These are phyloP conservation scores for Aspergillus hortae DNA, from an alignment of 2,329 filamentous ascomycete genomes.

Conservation along the genomic window DNA sequence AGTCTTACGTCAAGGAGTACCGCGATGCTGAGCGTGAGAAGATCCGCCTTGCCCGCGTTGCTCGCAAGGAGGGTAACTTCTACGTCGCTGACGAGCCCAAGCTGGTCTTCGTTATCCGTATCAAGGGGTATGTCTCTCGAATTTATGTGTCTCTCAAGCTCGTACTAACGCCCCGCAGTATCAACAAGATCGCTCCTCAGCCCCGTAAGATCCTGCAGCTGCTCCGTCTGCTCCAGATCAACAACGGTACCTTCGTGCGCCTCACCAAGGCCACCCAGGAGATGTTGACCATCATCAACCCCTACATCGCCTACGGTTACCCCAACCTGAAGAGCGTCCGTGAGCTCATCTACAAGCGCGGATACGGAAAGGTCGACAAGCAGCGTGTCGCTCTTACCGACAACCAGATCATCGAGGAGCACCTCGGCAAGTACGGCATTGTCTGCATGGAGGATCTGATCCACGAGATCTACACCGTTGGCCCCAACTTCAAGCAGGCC, in stretches of 20 bases:
- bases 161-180: conserved; percentile 54
- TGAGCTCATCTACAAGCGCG: conserved; percentile 99
- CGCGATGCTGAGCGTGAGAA: conserved; percentile 97
- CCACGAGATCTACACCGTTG: conserved; percentile 98
- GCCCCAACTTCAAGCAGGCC: conserved; percentile 99
- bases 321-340: conserved; percentile 99
- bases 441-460: conserved; percentile 99
- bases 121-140: conserved; percentile 72
- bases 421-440: conserved; percentile 96
- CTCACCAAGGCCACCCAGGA: conserved; percentile 96
- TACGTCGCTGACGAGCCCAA: conserved; percentile 93
- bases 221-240: conserved; percentile 99
- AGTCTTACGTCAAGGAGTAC: conserved; percentile 99
- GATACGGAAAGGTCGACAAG: conserved; percentile 98
- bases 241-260: conserved; percentile 98
- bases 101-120: conserved; percentile 96
- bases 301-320: conserved; percentile 98
- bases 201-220: conserved; percentile 99
- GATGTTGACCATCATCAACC: conserved; percentile 98
- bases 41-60: conserved; percentile 83
- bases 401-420: conserved; percentile 96
- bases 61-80: conserved; percentile 89
- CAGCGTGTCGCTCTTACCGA: conserved; percentile 94
- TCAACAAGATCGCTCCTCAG: conserved; percentile 99
- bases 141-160: background rate